Base-by-base conservation (phyloP, 208 protist genomes). In the Wallacemonas collosoma region DNA sequence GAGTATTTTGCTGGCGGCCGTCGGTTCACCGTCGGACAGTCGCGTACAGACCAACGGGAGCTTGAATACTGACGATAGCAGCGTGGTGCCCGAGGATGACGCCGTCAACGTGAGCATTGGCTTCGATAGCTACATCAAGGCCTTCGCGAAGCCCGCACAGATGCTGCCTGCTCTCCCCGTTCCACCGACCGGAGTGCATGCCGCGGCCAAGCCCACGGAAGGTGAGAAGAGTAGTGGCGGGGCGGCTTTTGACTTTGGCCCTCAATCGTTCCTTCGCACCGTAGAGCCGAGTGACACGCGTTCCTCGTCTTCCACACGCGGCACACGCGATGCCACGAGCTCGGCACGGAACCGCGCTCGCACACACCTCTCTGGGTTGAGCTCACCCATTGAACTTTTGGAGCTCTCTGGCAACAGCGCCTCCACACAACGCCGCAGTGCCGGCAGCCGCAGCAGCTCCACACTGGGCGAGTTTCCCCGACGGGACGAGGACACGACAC, bases 81-180 rank as follows among this genome's bases (percentile, higher is more conserved):
- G 1, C 15, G 5, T 15, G 6, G 15, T 17, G 26, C 26, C 26
- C 26, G 26, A 26, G 26, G 15, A 57, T 15, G 53, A 36, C 9
- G 1, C 53, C 26, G 26, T 26, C 11, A 15, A 57, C 15, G 17
- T 35, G 35, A 62, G 56, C 1, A 0, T 62, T 9, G 56, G 56
- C 36, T 62, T 62, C 56, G 56, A 62, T 15, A 38, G 56, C 26
- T 62, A 62, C 56, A 62, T 62, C 7, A 4, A 15, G 4, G 56
- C 56, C 3, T 17, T 62, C 15, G 56, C 56, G 8, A 62, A 62
- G 56, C 56, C 56, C 9, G 12, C 56, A 15, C 56, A 62, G 56
- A 6, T 36, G 56, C 56, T 1, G 1, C 35, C 56, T 36, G 56
- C 56, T 5, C 6, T 62, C 36, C 56, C 56, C 5, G 36, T 2